Evolutionary conservation across 768 basidiomycete species (phyloP).

Genomic region (Auricularia sp.): DNA sequence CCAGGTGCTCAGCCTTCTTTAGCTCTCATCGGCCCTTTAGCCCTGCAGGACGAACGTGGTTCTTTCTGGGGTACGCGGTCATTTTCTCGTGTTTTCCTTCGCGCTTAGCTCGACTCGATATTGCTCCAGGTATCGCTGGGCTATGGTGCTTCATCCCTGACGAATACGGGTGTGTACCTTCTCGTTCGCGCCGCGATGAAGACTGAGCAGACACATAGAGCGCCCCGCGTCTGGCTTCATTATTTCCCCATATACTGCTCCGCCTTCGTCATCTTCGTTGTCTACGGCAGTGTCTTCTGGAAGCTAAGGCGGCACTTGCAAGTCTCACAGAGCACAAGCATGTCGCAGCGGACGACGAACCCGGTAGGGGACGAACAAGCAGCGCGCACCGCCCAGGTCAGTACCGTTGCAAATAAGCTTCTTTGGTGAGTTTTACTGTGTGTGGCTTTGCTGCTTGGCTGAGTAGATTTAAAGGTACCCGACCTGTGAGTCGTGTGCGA

Average conservation of each 20-base stretch:
- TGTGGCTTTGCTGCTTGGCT: too few species aligned
- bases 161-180: background rate
- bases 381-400: background rate
- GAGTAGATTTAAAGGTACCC: background rate
- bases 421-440: background rate
- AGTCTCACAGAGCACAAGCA: background rate
- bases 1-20: too few species aligned
- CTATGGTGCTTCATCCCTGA: background rate
- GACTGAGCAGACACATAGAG: background rate
- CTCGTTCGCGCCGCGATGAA: too few species aligned
- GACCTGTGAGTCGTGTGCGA: background rate
- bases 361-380: background rate
- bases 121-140: background rate
- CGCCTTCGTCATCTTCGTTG: background rate
- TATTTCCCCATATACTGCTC: background rate
- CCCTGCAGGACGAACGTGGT: background rate
- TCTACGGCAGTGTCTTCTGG: background rate
- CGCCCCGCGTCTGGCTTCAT: background rate
- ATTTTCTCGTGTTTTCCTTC: background rate
- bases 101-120: background rate
- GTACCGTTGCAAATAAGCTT: background rate
- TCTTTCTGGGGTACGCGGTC: background rate
- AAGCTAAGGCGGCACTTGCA: background rate
- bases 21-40: background rate
- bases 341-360: background rate